Conservation (phyloP, 129 eudicot genomes). For the Saussurea involucrata region DNA sequence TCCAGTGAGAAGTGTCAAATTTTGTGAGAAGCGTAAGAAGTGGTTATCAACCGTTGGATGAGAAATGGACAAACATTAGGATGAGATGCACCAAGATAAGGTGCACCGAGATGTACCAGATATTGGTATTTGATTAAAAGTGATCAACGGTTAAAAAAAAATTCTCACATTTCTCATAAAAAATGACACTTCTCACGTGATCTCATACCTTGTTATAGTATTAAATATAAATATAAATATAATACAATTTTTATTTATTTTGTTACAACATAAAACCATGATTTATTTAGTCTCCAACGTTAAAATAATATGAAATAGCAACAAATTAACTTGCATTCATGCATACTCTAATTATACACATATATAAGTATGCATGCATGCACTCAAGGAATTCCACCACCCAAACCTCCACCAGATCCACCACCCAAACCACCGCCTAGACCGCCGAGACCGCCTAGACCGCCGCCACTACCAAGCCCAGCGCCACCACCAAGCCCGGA, state of each 20-base stretch:
- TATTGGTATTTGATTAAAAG: no score
- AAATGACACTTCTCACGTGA: no score
- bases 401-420: slow-evolving; percentile 32
- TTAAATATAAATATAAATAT: neutral
- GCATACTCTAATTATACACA: neutral
- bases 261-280: slow-evolving; percentile 20
- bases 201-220: neutral
- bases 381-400: slow-evolving; percentile 33
- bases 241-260: neutral
- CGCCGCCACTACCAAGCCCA: slow-evolving; percentile 25
- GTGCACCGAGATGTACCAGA: no score
- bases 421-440: slow-evolving; percentile 33
- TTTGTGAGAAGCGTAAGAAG: no score
- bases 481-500: slow-evolving; percentile 21
- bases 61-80: no score
- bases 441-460: slow-evolving; percentile 27
- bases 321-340: slow-evolving; percentile 9
- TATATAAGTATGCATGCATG: slow-evolving; percentile 10
- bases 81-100: no score
- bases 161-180: no score
- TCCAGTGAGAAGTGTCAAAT: no score
- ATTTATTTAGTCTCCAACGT: neutral
- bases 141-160: no score
- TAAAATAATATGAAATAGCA: neutral
- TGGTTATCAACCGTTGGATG: no score